These are phyloP conservation scores for Inonotus obliquus DNA, from an alignment of 1,284 basidiomycete species.

Conservation along the genomic window DNA sequence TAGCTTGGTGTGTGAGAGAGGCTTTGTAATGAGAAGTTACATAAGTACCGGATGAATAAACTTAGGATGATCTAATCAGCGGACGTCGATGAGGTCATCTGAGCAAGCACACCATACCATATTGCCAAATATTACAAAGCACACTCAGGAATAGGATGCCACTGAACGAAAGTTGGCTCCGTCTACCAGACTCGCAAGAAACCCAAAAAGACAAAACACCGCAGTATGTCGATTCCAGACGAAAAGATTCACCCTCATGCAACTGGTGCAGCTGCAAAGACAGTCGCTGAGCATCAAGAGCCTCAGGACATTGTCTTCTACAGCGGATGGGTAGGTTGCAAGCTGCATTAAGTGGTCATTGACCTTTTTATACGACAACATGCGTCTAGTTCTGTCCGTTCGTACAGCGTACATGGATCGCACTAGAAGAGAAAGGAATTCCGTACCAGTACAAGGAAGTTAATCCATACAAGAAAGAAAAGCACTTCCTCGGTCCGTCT, in stretches of 20 bases:
- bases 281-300: slow-evolving; percentile 44
- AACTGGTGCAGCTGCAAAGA: slow-evolving; percentile 52
- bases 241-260: slow-evolving; percentile 47
- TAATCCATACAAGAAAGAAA: slow-evolving; percentile 69
- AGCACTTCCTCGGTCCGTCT: slow-evolving; percentile 47
- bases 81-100: no score
- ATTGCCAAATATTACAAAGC: no score
- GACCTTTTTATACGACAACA: background rate
- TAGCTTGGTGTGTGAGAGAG: no score
- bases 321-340: slow-evolving; percentile 49
- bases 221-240: slow-evolving; percentile 43
- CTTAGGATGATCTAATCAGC: no score
- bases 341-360: background rate
- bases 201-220: no score
- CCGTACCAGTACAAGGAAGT: slow-evolving; percentile 64
- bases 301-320: slow-evolving; percentile 56
- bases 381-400: slow-evolving; percentile 58
- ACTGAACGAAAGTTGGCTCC: no score
- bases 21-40: no score
- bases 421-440: slow-evolving; percentile 58
- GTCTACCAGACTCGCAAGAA: background rate
- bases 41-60: no score
- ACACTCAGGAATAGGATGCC: no score
- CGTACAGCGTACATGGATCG: slow-evolving; percentile 59
- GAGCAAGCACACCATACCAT: no score